A percentile compares a stretch with the other conserved stretches of the same genome.
Conservation (phyloP, 192 early-diverging fungal genomes). For the Coemansia erecta region DNA sequence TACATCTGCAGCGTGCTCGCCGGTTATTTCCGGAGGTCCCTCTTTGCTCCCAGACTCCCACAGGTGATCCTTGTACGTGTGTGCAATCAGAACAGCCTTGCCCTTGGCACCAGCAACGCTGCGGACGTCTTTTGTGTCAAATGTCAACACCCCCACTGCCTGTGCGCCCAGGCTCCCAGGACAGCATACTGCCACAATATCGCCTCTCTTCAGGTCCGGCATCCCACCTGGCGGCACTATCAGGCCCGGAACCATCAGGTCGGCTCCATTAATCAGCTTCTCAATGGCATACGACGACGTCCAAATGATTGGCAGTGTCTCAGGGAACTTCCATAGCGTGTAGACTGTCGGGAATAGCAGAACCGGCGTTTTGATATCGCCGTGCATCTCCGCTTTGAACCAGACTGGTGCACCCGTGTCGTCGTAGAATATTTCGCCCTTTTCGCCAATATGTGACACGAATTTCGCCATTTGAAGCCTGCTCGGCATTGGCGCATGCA, state of each 20-base stretch:
- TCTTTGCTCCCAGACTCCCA: slow-evolving; percentile 75
- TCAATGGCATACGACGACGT: slow-evolving; percentile 69
- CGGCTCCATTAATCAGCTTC: slow-evolving; percentile 75
- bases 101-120: slow-evolving; percentile 63
- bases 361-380: slow-evolving; percentile 17
- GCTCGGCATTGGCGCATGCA: slow-evolving; percentile 42
- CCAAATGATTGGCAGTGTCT: slow-evolving; percentile 61
- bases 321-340: slow-evolving; percentile 71
- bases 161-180: slow-evolving; percentile 33
- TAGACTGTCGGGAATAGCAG: slow-evolving; percentile 73
- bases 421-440: slow-evolving; percentile 64
- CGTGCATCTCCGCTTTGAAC: slow-evolving; percentile 56
- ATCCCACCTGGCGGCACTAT: slow-evolving; percentile 32
- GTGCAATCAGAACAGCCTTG: slow-evolving; percentile 74
- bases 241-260: slow-evolving; percentile 46
- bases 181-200: slow-evolving; percentile 34
- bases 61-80: slow-evolving; percentile 74
- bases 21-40: slow-evolving; percentile 55
- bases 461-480: slow-evolving; percentile 67
- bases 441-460: slow-evolving; percentile 60
- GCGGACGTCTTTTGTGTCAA: slow-evolving; percentile 55
- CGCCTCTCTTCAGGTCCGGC: slow-evolving; percentile 26
- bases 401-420: slow-evolving; percentile 62
- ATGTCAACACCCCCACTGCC: slow-evolving; percentile 66
- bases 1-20: background rate